Evolutionary conservation across 1,139 yeast species (phyloP).

Genomic region (Taphrina sp.): DNA sequence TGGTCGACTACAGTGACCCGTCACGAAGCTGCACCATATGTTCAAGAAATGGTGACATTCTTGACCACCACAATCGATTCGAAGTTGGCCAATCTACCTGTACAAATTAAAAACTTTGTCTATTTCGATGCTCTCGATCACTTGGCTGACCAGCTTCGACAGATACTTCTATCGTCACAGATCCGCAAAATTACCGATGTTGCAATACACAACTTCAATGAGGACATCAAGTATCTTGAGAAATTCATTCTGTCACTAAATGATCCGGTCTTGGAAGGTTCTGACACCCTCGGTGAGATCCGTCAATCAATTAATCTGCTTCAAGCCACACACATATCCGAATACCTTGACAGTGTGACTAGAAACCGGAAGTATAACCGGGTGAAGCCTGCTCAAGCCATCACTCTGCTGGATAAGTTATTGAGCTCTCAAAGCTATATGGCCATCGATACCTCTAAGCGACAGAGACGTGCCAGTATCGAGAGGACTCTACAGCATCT

Average conservation of each 20-base stretch:
- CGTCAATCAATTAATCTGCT: constrained; percentile 61
- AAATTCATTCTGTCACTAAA: constrained; percentile 50
- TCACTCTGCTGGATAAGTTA: constrained; percentile 50
- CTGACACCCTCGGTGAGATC: constrained; percentile 55
- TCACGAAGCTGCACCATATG: constrained; percentile 67
- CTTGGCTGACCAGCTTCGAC: constrained; percentile 64
- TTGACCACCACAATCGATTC: constrained; percentile 82
- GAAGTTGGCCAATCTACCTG: constrained; percentile 80
- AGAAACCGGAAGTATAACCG: constrained; percentile 63
- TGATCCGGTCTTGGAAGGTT: constrained; percentile 40
- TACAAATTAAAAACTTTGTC: constrained; percentile 71
- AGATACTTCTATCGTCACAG: constrained; percentile 55
- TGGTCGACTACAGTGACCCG: constrained; percentile 56
- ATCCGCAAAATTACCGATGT: constrained; percentile 46
- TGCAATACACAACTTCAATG: constrained; percentile 60
- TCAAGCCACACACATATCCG: constrained; percentile 54
- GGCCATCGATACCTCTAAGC: constrained; percentile 12
- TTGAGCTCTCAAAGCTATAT: constrained; percentile 35
- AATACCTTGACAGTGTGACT: constrained; percentile 54
- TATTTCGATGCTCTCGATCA: constrained; percentile 84
- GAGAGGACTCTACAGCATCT: constrained; percentile 17
- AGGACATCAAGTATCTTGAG: constrained; percentile 63
- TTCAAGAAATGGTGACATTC: constrained; percentile 83
- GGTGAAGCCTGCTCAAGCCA: constrained; percentile 60
- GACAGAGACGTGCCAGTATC: constrained; percentile 14